Conservation (phyloP, 2,329 filamentous ascomycete genomes). For the Trichoderma sp. region DNA sequence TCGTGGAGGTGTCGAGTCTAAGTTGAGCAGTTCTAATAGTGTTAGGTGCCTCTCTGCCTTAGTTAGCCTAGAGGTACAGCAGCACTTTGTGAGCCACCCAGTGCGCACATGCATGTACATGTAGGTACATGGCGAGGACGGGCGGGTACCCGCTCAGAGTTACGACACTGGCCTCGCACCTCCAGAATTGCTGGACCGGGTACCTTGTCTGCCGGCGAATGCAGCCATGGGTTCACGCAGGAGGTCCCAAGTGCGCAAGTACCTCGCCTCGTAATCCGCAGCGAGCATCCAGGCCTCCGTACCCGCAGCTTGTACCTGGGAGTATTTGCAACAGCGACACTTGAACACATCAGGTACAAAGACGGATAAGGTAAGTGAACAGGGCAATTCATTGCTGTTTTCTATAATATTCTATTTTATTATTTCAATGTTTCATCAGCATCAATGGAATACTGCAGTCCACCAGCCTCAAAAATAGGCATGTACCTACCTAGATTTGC, state of each 20-base stretch:
- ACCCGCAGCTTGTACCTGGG: neutral
- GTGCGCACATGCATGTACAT: neutral
- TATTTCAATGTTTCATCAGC: neutral
- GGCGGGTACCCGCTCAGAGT: neutral
- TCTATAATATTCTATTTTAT: neutral
- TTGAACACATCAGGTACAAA: neutral
- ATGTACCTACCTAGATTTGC: neutral
- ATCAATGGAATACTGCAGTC: neutral
- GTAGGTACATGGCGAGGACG: neutral
- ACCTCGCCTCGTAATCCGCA: neutral
- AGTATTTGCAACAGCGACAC: neutral
- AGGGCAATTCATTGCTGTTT: neutral
- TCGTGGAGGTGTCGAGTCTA: neutral
- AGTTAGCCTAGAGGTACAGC: neutral
- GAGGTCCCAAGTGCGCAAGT: neutral
- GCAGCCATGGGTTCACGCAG: neutral
- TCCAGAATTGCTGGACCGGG: neutral
- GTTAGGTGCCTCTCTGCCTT: neutral
- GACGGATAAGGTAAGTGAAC: neutral
- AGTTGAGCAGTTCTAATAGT: neutral
- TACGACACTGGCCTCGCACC: neutral
- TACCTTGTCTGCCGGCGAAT: neutral
- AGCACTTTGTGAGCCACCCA: neutral
- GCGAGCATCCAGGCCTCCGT: neutral
- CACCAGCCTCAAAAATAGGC: neutral